Evolutionary conservation across 2,329 filamentous ascomycete genomes (phyloP).

Genomic region (Paecilomyces niveus): DNA sequence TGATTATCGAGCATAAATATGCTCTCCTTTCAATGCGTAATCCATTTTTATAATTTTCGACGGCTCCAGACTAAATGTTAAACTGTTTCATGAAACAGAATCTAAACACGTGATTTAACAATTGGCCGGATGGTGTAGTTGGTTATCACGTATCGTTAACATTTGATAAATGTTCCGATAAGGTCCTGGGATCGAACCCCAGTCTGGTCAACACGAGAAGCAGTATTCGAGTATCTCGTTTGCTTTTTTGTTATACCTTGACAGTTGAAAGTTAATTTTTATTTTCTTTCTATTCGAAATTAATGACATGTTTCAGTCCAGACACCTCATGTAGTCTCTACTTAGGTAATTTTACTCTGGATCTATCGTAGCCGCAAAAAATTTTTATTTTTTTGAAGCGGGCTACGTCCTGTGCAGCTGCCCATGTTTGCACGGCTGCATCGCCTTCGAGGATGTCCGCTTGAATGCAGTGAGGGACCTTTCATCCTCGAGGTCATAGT

Average conservation of each 20-base stretch:
- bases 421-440: neutral
- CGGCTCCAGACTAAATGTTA: too few relatives aligned
- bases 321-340: neutral
- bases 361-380: neutral
- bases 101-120: neutral
- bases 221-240: neutral
- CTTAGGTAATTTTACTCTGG: neutral
- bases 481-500: neutral
- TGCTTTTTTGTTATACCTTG: neutral
- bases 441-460: neutral
- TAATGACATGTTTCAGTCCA: neutral
- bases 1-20: too few relatives aligned
- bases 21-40: too few relatives aligned
- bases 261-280: neutral
- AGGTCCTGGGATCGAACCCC: neutral
- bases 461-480: neutral
- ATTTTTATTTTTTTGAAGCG: neutral
- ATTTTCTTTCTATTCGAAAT: neutral
- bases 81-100: neutral
- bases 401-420: neutral
- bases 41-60: too few relatives aligned
- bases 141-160: conserved; percentile 32
- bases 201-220: neutral
- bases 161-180: conserved; percentile 5
- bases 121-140: conserved; percentile 21